Base-by-base conservation (phyloP, 495 filamentous ascomycete genomes). In the Tuber borchii region DNA sequence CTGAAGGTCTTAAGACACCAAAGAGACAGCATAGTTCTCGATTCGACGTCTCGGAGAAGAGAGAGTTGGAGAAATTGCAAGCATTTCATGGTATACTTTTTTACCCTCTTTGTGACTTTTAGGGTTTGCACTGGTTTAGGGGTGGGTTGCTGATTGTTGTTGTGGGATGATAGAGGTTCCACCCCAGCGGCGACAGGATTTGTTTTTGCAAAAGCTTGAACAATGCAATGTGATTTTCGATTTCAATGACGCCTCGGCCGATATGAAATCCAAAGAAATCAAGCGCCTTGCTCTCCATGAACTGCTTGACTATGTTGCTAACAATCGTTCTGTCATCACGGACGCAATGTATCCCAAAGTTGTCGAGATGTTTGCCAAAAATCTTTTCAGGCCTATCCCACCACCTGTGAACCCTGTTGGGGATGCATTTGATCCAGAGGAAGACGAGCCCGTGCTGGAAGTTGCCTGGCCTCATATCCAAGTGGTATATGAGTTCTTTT, bases 211-310 rank as follows among this genome's bases (percentile, higher is more conserved):
- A 84, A 99, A 99, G 88, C 96, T 99, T 82, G 95, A 98, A 82
- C 95, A 99, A 85, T 99, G 95, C 87, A 99, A 99, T 83, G 96
- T 99, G 85, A 99, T 99, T 80, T 99, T 99, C 82, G 95, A 99
- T 84, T 99, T 99, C 86, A 99, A 97, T 84, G 95, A 99, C 83
- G 93, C 96, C 56, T 96, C 93, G 76, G 94, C 91, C 73, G 95
- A 99, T 81, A 98, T 98, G 95, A 98, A 98, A 84, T 97, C 95
- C n/a, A 99, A 99, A 84, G 95, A 99, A 85, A 97, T 99, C 87
- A 99, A 99, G 88, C 90, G 95, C 80, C 85, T 99, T 82, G 96
- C 95, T 70, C 89, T 99, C 65, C 95, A 99, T 82, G 95, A 99
- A 83, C 88, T 99, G 43, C 87, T 99, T 71, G 95, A 99, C 83